Evolutionary conservation across 1,284 basidiomycete species (phyloP), one percentile per base, ranked within the genome.

Genomic region (Mycosarcoma maydis): DNA sequence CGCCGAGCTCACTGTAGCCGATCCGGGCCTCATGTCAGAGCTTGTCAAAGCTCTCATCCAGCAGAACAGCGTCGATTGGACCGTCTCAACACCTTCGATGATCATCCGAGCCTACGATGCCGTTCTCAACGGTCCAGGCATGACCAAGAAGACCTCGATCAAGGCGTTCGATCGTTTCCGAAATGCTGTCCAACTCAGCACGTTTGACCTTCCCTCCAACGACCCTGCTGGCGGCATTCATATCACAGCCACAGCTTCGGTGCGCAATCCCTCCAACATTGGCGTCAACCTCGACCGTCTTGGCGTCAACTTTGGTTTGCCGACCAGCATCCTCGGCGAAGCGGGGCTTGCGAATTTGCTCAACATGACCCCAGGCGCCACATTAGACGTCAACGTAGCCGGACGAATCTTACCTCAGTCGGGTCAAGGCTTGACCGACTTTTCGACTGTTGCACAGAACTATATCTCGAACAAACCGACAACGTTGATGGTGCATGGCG

Each of bases 261-360:
- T 88, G 14, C 83, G 84, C 3, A 91, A 90, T 73, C 90, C 90
- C n/a, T 88, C 90, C 3, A 89, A 90, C 85, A 88, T 91, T 34
- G 90, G 90, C 40, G 87, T 91, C 11, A 82, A 87, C 54, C 83
- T 90, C 17, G 86, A 85, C 54, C 85, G 85, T 3, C 85, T 91
- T 52, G 85, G 85, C 2, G 90, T 90, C 81, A 84, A 86, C 47
- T 87, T 87, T 14, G 87, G 84, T 66, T 84, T 85, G 43, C 84
- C 85, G 30, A 83, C 84, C 24, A 84, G 85, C 17, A 83, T 86
- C 74, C 86, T 91, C 48, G 90, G 88, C 1, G 85, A 87, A 3
- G 87, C 87, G 3, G 75, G 85, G 2, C 86, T 87, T 1, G 57
- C 48, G 2, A 82, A 83, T 17, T 67, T 83, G 3, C 85, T 90